Conservation (phyloP, 139 green algal genomes). For the Edaphochlamys debaryana region DNA sequence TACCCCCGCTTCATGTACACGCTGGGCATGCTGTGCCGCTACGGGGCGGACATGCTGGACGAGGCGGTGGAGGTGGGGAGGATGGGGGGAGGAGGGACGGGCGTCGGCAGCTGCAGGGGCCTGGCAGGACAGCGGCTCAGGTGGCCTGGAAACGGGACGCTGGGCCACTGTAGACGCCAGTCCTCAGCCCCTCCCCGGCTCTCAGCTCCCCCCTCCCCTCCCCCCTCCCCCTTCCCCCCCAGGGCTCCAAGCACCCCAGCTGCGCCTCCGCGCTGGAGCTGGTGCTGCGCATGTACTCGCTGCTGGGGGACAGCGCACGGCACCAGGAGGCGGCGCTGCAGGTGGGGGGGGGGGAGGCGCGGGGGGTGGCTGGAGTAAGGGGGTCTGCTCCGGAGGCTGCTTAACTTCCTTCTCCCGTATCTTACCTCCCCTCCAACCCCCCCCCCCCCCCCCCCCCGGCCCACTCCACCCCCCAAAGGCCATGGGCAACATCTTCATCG, state of each 20-base stretch:
- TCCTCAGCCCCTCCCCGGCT: no score
- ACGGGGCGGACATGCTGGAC: slow-evolving; percentile 69
- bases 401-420: no score
- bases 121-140: no score
- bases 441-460: no score
- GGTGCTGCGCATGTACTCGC: slow-evolving; percentile 49
- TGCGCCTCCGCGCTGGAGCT: slow-evolving; percentile 56
- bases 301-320: not conserved
- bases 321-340: slow-evolving; percentile 66
- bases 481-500: slow-evolving; percentile 75
- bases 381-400: no score
- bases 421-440: no score
- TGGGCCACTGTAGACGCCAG: no score
- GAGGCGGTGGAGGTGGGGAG: slow-evolving; percentile 1
- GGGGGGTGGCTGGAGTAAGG: no score
- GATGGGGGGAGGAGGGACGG: not conserved
- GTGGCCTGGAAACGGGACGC: no score
- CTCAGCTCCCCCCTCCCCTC: no score
- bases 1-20: slow-evolving; percentile 69
- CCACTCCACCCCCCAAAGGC: no score
- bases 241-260: slow-evolving; percentile 19
- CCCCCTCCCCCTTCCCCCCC: not conserved
- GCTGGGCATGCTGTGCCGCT: slow-evolving; percentile 79
- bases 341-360: no score
- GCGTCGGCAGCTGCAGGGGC: not conserved